Base-by-base conservation (phyloP, 208 protist genomes). In the Leishmania braziliensis region DNA sequence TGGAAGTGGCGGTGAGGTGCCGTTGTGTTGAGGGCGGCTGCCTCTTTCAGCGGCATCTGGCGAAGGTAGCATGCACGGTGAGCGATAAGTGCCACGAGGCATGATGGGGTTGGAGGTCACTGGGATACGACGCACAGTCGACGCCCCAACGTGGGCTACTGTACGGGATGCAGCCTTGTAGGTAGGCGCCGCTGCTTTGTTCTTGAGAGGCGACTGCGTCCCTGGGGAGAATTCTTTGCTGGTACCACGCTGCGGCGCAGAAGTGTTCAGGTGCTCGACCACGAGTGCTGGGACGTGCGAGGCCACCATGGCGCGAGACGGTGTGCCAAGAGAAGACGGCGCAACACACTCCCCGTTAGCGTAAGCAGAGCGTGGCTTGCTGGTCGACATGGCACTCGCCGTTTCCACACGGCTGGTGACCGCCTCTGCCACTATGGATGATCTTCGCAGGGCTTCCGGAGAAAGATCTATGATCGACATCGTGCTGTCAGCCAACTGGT, bases 1-100 rank as follows among this genome's bases (percentile, higher is more conserved):
- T 1, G 66, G 75, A 29, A 51, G 74, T 20, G 71, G 62, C 6
- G 75, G 46, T 20, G 80, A 20, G n/a, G 75, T 58, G 20, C 62
- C 39, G n/a, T 12, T 16, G 9, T 29, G 73, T 29, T 36, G 79
- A 20, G 12, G 5, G 72, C 50, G 58, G 8, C 62, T 20, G 23
- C 50, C n/a, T 60, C n/a, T 75, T 54, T 33, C 14, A 29, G 10
- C 29, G 50, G 12, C 50, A 46, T 16, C 5, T 43, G 50, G 29
- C 50, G 71, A 54, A n/a, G 12, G n/a, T 36, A 14, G 33, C 0
- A 39, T 33, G 71, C 29, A 12, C 50, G 72, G 46, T 16, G 79
- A 23, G 18, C 60, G 63, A 8, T 46, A 29, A 14, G 53, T 18
- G 10, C 79, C 60, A 14, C 50, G 48, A 0, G 62, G 66, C n/a